Base-by-base conservation (phyloP, 164 flowering plant genomes). In the Vitis amurensis region DNA sequence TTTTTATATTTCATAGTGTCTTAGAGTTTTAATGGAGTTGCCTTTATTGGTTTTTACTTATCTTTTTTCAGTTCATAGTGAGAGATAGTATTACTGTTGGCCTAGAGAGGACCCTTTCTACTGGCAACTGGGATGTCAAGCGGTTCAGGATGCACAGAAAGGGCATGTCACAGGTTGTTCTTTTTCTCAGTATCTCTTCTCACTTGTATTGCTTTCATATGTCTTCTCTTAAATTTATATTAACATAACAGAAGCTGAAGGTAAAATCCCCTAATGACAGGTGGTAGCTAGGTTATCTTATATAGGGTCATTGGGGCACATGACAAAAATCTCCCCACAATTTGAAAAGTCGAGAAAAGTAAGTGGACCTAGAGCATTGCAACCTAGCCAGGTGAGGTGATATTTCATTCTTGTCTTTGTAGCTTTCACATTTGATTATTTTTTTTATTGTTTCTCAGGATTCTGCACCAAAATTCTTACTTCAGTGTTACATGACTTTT, bases 311-410 rank as follows among this genome's bases (percentile, higher is more conserved):
- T 49, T 96, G 76, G 98, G 97, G 60, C 81, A 79, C 73, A 86
- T 93, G 92, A 96, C 99, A 63, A 90, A 80, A 77, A 77, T 96
- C 55, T 64, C 75, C 11, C 98, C 99, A 66, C 99, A 96, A 71
- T 93, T 96, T 82, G 98, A 91, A 80, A 96, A 93, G 78, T 86
- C 97, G 0, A 83, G 97, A 74, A 96, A 96, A 91, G 99, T 96
- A 67, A 93, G 98, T 86, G 99, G 99, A 68, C 99, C 99, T 16
- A 87, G 99, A 70, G 97, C 99, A 10, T 87, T 96, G 86, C 98
- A 96, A 69, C 99, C 99, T 53, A 96, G 99, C 80, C 99, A 95
- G 93, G 98, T 88, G 74, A 61, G 82, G 11, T 65, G 49, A 53
- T 67, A 11, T 62, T 29, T 44, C 9, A 58, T 16, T 9, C 14